phyloP scores from a whole-genome alignment of 2,329 filamentous ascomycete species.

The Exophiala xenobiotica region DNA sequence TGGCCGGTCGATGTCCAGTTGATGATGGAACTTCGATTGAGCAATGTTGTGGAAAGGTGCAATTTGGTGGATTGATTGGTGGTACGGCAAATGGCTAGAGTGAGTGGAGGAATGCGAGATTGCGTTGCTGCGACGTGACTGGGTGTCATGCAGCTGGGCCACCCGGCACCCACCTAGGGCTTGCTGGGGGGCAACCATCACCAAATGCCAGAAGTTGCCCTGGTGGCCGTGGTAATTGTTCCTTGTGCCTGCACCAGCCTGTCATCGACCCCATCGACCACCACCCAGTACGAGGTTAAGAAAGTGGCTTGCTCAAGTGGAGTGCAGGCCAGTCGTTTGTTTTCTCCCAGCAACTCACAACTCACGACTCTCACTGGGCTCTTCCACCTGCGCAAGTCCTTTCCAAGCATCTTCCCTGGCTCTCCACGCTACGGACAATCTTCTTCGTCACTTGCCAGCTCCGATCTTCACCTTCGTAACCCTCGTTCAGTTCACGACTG shows the following conservation, averaged over 20 bases:
- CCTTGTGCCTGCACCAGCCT: constrained; percentile 1
- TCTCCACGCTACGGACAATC: constrained; percentile 8
- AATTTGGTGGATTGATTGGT: constrained; percentile 15
- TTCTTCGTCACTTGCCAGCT: constrained; percentile 11
- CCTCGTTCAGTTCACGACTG: constrained; percentile 22
- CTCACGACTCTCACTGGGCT: too few relatives aligned
- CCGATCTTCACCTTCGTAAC: constrained; percentile 10
- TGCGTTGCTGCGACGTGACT: constrained; percentile 4
- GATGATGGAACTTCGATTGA: not conserved
- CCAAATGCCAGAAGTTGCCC: too few relatives aligned
- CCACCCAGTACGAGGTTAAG: too few relatives aligned
- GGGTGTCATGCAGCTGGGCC: not conserved
- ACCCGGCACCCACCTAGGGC: not conserved
- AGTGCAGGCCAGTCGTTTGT: constrained; percentile 1
- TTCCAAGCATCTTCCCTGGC: not conserved
- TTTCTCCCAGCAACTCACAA: too few relatives aligned
- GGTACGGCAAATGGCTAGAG: not conserved
- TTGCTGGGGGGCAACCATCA: too few relatives aligned
- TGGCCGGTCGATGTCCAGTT: constrained; percentile 23
- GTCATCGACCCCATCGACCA: too few relatives aligned
- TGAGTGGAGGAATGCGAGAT: constrained; percentile 9
- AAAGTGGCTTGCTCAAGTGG: too few relatives aligned
- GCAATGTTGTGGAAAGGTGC: not conserved
- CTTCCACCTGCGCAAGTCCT: not conserved
- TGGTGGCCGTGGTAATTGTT: not conserved